Percentiles rank a stretch among this genome's conserved stretches.
phyloP scores from a whole-genome alignment of 2,329 filamentous ascomycete genomes.

The Neopestalotiopsis sp. region DNA sequence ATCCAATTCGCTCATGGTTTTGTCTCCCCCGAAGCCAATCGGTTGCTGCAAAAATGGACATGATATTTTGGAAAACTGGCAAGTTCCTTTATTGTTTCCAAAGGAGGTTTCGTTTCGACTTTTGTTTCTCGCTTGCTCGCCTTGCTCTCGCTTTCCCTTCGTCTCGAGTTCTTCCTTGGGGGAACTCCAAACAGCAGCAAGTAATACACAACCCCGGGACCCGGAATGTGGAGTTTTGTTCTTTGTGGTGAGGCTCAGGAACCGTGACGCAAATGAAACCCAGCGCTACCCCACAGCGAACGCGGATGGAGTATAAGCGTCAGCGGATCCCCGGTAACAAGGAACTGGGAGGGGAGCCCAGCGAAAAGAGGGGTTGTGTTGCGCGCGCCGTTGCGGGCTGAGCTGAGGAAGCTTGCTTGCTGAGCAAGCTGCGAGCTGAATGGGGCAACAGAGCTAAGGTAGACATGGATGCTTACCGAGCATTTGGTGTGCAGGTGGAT shows the following conservation, averaged over 20 bases:
- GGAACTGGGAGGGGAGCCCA: neutral
- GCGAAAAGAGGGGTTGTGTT: neutral
- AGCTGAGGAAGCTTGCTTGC: neutral
- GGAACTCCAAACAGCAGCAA: neutral
- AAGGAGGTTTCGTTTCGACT: too few relatives aligned
- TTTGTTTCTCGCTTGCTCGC: too few relatives aligned
- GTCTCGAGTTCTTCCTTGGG: neutral
- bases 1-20: too few relatives aligned
- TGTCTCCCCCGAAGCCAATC: too few relatives aligned
- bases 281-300: constrained; percentile 6
- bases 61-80: too few relatives aligned
- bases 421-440: too few relatives aligned
- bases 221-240: neutral
- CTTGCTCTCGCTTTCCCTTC: neutral
- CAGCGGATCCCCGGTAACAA: neutral
- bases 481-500: too few relatives aligned
- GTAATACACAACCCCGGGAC: neutral
- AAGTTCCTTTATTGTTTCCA: too few relatives aligned
- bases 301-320: neutral
- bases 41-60: too few relatives aligned
- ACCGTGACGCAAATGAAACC: constrained; percentile 13
- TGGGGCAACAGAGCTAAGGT: too few relatives aligned
- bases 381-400: neutral
- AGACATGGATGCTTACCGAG: too few relatives aligned
- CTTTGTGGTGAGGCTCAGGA: neutral